Conservation (phyloP, 139 green algal genomes). For the Chlorella vulgaris region DNA sequence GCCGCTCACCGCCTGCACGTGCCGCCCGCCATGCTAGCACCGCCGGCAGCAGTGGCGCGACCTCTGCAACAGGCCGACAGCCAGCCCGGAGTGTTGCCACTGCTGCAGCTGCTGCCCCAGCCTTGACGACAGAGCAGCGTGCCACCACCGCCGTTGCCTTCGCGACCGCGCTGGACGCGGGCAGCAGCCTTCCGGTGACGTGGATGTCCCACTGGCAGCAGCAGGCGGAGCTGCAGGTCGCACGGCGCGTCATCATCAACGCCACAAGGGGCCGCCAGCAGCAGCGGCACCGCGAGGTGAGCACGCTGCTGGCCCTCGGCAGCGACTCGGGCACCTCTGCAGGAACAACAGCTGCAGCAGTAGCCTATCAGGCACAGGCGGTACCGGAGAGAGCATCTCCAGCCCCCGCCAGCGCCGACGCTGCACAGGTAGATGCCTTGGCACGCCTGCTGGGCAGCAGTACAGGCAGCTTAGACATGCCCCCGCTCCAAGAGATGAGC, state of each 20-base stretch:
- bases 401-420: not conserved
- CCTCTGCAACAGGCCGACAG: too few species aligned
- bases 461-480: conserved; percentile 11
- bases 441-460: not conserved
- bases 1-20: too few species aligned
- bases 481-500: not conserved
- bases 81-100: not conserved
- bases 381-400: not conserved
- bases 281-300: conserved; percentile 26
- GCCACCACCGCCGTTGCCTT: conserved; percentile 2
- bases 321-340: not conserved
- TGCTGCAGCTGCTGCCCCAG: not conserved
- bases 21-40: too few species aligned
- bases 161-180: not conserved
- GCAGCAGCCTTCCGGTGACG: conserved; percentile 3
- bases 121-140: not conserved
- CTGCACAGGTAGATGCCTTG: not conserved
- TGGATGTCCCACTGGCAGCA: conserved; percentile 44
- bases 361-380: too few species aligned
- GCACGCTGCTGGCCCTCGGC: not conserved
- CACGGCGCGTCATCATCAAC: not conserved
- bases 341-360: not conserved
- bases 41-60: too few species aligned
- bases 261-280: conserved; percentile 37
- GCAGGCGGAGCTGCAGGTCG: conserved; percentile 21